Conservation (phyloP, 2,329 filamentous ascomycete genomes). For the Talaromyces marneffei region DNA sequence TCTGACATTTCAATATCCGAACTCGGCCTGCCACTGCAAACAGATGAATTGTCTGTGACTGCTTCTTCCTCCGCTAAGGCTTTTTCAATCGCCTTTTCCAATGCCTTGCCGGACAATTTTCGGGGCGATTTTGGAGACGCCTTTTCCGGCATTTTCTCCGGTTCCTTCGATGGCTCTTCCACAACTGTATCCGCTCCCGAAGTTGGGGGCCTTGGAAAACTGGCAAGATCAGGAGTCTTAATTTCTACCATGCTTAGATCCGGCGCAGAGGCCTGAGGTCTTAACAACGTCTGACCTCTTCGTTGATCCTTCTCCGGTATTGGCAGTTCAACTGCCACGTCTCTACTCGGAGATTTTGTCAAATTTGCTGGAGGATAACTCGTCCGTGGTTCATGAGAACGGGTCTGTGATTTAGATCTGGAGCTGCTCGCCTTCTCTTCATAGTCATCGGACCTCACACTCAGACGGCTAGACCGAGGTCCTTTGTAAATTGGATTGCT, state of each 20-base stretch:
- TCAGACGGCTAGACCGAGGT: constrained; percentile 2
- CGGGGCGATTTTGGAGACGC: not conserved
- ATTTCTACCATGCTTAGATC: constrained; percentile 17
- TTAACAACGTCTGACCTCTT: constrained; percentile 17
- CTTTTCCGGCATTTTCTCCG: not conserved
- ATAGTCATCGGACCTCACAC: constrained; percentile 1
- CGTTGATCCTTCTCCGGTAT: not conserved
- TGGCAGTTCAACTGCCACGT: constrained; percentile 3
- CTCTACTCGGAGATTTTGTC: constrained; percentile 9
- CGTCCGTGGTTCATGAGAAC: not conserved
- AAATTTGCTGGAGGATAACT: constrained; percentile 4
- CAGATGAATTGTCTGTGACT: not conserved
- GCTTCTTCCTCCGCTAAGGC: not conserved
- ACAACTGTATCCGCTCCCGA: not conserved
- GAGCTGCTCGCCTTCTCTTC: not conserved
- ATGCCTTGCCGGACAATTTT: not conserved
- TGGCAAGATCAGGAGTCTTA: constrained; percentile 14
- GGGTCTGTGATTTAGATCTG: constrained; percentile 1
- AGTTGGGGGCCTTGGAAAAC: constrained; percentile 12
- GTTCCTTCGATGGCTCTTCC: not conserved
- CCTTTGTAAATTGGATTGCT: constrained; percentile 12
- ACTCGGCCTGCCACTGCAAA: not conserved
- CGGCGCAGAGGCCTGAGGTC: constrained; percentile 29
- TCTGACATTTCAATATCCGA: not conserved
- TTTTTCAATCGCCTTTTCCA: not conserved